Conservation (phyloP, 1,139 yeast species). For the Scheffersomyces titani region DNA sequence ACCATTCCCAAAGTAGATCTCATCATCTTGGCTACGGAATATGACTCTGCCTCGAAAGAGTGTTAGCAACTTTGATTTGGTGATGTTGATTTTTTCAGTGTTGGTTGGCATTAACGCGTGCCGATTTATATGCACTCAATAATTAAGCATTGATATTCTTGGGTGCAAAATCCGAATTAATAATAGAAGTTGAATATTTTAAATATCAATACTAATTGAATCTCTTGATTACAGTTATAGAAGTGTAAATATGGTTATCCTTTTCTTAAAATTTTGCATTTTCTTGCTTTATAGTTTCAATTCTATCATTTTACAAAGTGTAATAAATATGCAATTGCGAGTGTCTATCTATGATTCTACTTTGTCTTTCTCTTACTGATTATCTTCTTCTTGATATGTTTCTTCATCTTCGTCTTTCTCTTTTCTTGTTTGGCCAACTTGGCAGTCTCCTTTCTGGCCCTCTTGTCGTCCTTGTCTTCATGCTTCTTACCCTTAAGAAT, state of each 20-base stretch:
- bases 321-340: neutral
- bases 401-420: conserved; percentile 88
- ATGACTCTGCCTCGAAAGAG: neutral
- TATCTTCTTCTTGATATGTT: conserved; percentile 82
- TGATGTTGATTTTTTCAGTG: neutral
- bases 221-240: neutral
- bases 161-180: neutral
- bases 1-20: neutral
- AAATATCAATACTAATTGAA: too few relatives aligned
- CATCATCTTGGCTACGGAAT: neutral
- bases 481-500: conserved; percentile 67
- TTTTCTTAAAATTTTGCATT: too few relatives aligned
- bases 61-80: neutral
- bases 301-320: neutral
- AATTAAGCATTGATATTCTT: neutral
- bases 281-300: neutral
- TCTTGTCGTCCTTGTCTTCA: conserved; percentile 84
- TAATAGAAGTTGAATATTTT: neutral
- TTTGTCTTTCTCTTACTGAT: conserved; percentile 53
- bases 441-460: conserved; percentile 78
- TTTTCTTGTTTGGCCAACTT: conserved; percentile 86
- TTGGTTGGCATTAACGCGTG: neutral
- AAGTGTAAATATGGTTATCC: neutral
- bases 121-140: neutral
- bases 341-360: conserved; percentile 2